Conservation (phyloP, 768 basidiomycete species). For the Pleurotus sapidus region DNA sequence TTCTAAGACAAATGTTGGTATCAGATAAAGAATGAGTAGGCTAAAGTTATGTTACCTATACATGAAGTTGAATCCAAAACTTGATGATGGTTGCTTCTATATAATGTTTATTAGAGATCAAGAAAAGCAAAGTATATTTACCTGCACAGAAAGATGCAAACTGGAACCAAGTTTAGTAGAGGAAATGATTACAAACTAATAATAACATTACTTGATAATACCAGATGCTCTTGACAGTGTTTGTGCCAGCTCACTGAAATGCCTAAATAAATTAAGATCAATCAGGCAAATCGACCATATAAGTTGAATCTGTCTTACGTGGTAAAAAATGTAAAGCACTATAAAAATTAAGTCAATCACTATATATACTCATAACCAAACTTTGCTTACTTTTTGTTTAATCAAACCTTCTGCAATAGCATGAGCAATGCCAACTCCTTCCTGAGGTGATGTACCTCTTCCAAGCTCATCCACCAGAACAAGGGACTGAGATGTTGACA, state of each 20-base stretch:
- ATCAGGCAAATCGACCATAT: neutral
- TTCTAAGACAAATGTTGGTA: constrained; percentile 36
- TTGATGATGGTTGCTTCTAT: constrained; percentile 55
- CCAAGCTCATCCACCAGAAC: constrained; percentile 93
- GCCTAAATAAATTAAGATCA: constrained; percentile 34
- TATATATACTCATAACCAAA: neutral
- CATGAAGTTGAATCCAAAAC: constrained; percentile 70
- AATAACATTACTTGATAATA: constrained; percentile 66
- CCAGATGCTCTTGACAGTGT: constrained; percentile 77
- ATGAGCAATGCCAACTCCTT: constrained; percentile 80
- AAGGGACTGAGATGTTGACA: constrained; percentile 69
- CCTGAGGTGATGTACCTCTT: constrained; percentile 83
- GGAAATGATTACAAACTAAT: neutral
- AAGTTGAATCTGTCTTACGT: constrained; percentile 49
- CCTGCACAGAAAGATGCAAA: constrained; percentile 80
- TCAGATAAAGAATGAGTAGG: too few species aligned
- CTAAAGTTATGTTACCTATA: constrained; percentile 53
- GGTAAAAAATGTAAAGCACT: constrained; percentile 90
- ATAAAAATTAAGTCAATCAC: neutral
- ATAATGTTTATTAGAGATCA: neutral
- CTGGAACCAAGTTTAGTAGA: constrained; percentile 33
- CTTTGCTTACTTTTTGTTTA: constrained; percentile 53
- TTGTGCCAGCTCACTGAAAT: constrained; percentile 77
- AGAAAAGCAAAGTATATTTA: constrained; percentile 20
- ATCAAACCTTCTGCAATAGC: constrained; percentile 82